Base-by-base conservation (phyloP, 371 early-diverging fungal species). In the Funneliformis caledonium region DNA sequence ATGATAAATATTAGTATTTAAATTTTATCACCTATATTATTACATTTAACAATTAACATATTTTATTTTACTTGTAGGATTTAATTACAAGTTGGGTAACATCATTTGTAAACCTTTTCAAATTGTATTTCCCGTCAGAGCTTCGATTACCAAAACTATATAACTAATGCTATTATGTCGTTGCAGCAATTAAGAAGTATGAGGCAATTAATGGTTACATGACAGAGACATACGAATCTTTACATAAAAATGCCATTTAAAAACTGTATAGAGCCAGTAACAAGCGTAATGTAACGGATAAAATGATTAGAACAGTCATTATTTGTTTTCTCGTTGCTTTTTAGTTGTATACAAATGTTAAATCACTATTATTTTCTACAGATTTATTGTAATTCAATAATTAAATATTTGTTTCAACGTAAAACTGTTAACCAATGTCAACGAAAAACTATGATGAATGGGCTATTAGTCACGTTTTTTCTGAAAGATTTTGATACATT, bases 241-340 rank as follows among this genome's bases (percentile, higher is more conserved):
- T 72, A 26, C 56, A 72, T 11, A 72, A 50, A 50, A n/a, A 50
- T 37, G 48, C 8, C 19, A 43, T 69, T 12, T n/a, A n/a, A 72
- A 72, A 50, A 72, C 26, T 12, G 52, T 72, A 72, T 52, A 48
- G 73, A 72, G 7, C 52, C 12, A 72, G 73, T 56, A 72, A 72
- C 37, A 47, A 72, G 14, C 31, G 31, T 26, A 26, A 72, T 26
- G n/a, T n/a, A n/a, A n/a, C n/a, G n/a, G n/a, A n/a, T n/a, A n/a
- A n/a, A n/a, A n/a, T n/a, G n/a, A n/a, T 6, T 4, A 31, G 33
- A 72, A 56, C 52, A 31, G 26, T 72, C 52, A n/a, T 50, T 31
- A 72, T 52, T 22, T 50, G 48, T 70, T 70, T 43, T 69, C 37
- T 2, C 37, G 8, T 10, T n/a, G n/a, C n/a, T n/a, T n/a, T n/a